A percentile compares a stretch with the other conserved stretches of the same genome.
Evolutionary conservation across 345 rosid genomes (phyloP).

Genomic region (Corchorus capsularis): DNA sequence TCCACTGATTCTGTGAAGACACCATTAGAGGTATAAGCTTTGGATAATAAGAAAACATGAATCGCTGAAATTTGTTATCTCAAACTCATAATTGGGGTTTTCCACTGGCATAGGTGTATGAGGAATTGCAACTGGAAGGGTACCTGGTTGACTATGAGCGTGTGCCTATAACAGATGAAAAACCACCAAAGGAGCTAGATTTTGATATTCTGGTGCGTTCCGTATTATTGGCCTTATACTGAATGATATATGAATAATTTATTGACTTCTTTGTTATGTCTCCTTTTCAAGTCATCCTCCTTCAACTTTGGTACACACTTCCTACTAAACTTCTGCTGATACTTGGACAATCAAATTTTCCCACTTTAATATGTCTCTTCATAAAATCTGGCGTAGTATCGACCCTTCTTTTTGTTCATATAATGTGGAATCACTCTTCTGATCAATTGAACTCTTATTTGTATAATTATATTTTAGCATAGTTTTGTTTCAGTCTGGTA

Average conservation of each 20-base stretch:
- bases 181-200: conserved; percentile 90
- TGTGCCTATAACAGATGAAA: conserved; percentile 96
- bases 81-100: conserved; percentile 17
- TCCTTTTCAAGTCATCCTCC: background rate
- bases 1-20: conserved; percentile 88
- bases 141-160: conserved; percentile 91
- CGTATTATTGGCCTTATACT: conserved; percentile 23
- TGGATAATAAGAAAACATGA: conserved; percentile 13
- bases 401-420: no score
- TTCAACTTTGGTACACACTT: conserved; percentile 9
- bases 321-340: background rate
- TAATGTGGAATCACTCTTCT: background rate
- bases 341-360: background rate
- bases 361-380: background rate
- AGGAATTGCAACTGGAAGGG: conserved; percentile 84
- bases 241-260: background rate
- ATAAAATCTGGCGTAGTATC: background rate
- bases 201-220: conserved; percentile 82
- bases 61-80: conserved; percentile 21
- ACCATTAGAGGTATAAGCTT: conserved; percentile 67
- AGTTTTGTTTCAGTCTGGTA: background rate
- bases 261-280: background rate
- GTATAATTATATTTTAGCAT: background rate
- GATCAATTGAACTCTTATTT: conserved; percentile 1
- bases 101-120: conserved; percentile 61